Evolutionary conservation across 192 early-diverging fungal species (phyloP).

Genomic region (Coemansia sp.): DNA sequence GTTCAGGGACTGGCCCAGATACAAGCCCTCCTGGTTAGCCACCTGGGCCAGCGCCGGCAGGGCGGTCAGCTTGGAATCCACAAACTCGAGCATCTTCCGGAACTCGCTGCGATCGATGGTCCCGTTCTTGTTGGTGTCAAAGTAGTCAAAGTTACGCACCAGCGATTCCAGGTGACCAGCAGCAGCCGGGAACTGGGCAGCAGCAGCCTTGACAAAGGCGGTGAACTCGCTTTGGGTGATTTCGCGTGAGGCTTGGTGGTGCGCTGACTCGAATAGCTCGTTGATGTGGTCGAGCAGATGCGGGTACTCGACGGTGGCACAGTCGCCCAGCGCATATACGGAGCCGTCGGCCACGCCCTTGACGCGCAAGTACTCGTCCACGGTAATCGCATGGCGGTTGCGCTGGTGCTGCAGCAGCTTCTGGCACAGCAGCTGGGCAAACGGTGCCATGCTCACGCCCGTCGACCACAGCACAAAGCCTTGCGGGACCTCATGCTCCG

Average conservation of each 20-base stretch:
- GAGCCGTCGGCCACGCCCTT: conserved; percentile 60
- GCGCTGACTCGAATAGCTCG: conserved; percentile 46
- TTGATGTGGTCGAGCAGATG: conserved; percentile 37
- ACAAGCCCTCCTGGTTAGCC: conserved; percentile 82
- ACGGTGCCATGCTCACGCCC: conserved; percentile 63
- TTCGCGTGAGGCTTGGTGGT: conserved; percentile 17
- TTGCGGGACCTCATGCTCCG: conserved; percentile 54
- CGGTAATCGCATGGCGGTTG: conserved; percentile 59
- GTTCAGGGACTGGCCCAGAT: conserved; percentile 72
- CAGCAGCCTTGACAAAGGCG: conserved; percentile 19
- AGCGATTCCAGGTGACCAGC: conserved; percentile 42
- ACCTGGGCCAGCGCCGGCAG: conserved; percentile 89
- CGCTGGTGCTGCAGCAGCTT: conserved; percentile 41
- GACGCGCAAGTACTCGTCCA: conserved; percentile 71
- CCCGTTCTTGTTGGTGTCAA: conserved; percentile 36
- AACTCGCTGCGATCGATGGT: conserved; percentile 37
- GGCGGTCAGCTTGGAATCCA: conserved; percentile 59
- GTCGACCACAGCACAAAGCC: conserved; percentile 78
- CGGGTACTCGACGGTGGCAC: conserved; percentile 73
- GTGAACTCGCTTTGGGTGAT: conserved; percentile 41
- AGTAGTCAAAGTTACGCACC: conserved; percentile 31
- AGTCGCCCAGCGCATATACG: conserved; percentile 86
- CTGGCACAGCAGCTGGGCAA: conserved; percentile 53
- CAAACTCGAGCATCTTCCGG: conserved; percentile 38
- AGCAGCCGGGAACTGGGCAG: conserved; percentile 26